These are phyloP conservation scores for Aspergillus novoparasiticus DNA, from an alignment of 2,329 filamentous ascomycete species.

Conservation along the genomic window DNA sequence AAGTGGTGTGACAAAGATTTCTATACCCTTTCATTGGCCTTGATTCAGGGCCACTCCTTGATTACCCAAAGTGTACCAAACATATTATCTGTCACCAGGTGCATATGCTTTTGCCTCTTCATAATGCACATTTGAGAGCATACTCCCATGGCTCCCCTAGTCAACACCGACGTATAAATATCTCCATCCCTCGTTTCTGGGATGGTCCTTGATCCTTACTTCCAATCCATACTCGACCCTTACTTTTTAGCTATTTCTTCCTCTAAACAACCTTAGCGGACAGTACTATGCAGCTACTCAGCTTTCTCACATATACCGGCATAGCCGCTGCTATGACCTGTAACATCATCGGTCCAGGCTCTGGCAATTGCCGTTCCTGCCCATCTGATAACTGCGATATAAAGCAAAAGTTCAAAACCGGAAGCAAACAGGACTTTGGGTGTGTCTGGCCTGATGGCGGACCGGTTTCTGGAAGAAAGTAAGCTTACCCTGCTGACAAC, in stretches of 20 bases:
- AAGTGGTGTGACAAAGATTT: neutral
- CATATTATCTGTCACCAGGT: no score
- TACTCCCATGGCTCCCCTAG: neutral
- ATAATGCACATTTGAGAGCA: neutral
- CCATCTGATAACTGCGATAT: neutral
- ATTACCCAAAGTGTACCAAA: neutral
- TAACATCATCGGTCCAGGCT: neutral
- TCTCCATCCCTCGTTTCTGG: accelerated
- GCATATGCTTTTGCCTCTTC: neutral
- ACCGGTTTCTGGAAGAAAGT: neutral
- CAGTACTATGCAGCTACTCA: neutral
- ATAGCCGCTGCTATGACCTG: neutral
- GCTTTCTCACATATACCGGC: neutral
- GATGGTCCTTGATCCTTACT: neutral
- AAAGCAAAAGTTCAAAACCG: neutral
- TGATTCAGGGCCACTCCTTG: neutral
- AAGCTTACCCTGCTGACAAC: neutral
- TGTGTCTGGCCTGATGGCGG: neutral
- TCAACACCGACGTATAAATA: neutral
- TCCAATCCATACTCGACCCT: accelerated
- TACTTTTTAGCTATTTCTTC: no score
- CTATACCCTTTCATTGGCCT: neutral
- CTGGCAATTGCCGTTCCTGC: neutral
- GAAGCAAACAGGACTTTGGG: neutral
- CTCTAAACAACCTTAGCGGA: neutral